Base-by-base conservation (phyloP, 441 rosid genomes). In the Jatropha multifida region DNA sequence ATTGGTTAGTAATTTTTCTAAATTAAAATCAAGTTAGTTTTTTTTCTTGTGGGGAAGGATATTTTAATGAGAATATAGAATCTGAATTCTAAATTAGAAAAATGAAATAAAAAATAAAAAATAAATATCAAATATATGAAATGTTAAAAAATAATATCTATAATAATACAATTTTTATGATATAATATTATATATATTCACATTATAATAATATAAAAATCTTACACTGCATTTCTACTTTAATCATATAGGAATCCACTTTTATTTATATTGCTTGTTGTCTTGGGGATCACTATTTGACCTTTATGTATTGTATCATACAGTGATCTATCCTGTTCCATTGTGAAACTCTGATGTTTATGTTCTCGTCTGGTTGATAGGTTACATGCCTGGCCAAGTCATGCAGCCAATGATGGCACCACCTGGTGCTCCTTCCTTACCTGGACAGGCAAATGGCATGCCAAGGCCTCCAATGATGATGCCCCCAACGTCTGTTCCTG, bases 371-470 rank as follows among this genome's bases (percentile, higher is more conserved):
- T 41, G 65, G n/a, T 54, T 75, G 68, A 65, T 81, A 90, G 96
- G 95, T 74, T 93, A 88, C 84, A 68, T 77, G 77, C 79, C 88
- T 52, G 85, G 79, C 71, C 92, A 86, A 60, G 48, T 44, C 48
- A 89, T 86, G 91, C 93, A 86, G 61, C 92, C 87, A 72, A 88
- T 89, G 92, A 51, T 89, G 82, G 89, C 89, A 70, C 93, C 95
- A 8, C 97, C 93, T 11, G 99, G 97, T 82, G 95, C 96, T 74
- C 90, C 98, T 79, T 66, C 87, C 68, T 48, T 89, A 27, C 90
- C 96, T 77, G 96, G 91, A 77, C 99, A 90, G 81, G 2, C 83
- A 68, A 93, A 89, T 76, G 92, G 95, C 69, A 71, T 86, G 67
- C 89, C 89, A 6, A 85, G 94, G 85, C 97, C 96, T 73, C 89